Conservation (phyloP, 441 rosid genomes). For the Adansonia grandidieri region DNA sequence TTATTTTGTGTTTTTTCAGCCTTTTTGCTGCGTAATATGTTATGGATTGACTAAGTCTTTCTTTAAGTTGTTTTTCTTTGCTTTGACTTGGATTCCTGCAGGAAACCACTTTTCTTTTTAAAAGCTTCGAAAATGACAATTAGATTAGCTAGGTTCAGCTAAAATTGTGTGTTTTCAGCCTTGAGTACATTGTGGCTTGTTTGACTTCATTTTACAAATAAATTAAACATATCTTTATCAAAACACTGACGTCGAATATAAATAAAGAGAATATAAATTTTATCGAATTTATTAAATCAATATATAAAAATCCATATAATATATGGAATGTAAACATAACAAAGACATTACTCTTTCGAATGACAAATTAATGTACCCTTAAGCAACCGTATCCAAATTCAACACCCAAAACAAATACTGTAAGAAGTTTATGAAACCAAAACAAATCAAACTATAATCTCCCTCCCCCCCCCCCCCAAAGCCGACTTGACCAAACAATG, state of each 20-base stretch:
- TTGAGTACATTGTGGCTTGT: conserved; percentile 32
- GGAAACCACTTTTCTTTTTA: neutral
- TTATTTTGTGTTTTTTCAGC: conserved; percentile 77
- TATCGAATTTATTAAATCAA: conserved; percentile 30
- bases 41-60: conserved; percentile 76
- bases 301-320: conserved; percentile 27
- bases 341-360: conserved; percentile 18
- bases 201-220: neutral
- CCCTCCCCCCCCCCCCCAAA: neutral
- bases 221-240: no score
- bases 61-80: neutral
- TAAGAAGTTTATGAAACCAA: conserved; percentile 19
- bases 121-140: neutral
- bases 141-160: neutral
- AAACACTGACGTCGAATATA: no score
- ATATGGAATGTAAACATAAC: conserved; percentile 34
- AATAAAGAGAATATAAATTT: neutral
- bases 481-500: neutral
- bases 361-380: conserved; percentile 1
- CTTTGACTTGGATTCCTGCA: neutral
- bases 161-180: conserved; percentile 21
- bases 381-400: neutral
- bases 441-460: conserved; percentile 25
- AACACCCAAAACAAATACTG: conserved; percentile 24
- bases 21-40: conserved; percentile 69